Conservation (phyloP, 495 filamentous ascomycete genomes). For the Penicillium paradoxum region DNA sequence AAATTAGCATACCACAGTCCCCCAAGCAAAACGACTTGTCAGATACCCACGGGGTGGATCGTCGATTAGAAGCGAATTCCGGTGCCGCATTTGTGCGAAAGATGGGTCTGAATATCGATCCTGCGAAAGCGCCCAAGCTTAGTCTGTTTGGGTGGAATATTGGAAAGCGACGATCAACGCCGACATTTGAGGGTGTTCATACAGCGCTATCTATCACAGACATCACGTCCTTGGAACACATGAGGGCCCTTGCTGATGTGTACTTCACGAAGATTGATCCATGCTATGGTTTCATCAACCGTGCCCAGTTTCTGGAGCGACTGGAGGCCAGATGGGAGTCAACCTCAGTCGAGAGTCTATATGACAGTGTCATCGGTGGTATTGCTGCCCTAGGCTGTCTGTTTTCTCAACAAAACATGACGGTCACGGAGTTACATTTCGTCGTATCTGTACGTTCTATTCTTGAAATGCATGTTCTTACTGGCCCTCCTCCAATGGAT, state of each 20-base stretch:
- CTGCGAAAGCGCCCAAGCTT: constrained; percentile 43
- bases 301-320: constrained; percentile 20
- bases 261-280: constrained; percentile 47
- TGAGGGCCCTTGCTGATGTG: constrained; percentile 31
- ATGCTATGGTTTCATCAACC: constrained; percentile 47
- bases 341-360: constrained; percentile 11
- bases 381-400: constrained; percentile 41
- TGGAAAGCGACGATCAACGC: constrained; percentile 32
- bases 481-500: constrained; percentile 23
- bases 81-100: constrained; percentile 48
- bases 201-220: constrained; percentile 23
- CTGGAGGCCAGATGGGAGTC: constrained; percentile 32
- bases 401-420: constrained; percentile 30
- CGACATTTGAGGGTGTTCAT: not conserved
- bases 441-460: constrained; percentile 30
- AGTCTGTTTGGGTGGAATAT: constrained; percentile 53
- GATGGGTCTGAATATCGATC: constrained; percentile 45
- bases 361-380: constrained; percentile 41
- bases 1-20: not conserved
- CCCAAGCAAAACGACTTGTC: constrained; percentile 1
- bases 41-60: constrained; percentile 24
- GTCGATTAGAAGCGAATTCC: constrained; percentile 44
- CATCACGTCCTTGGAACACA: constrained; percentile 31
- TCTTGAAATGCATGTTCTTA: constrained; percentile 28
- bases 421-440: constrained; percentile 31